A percentile compares a stretch with the other conserved stretches of the same genome.
Conservation (phyloP, 2,329 filamentous ascomycete genomes). For the Chaetomium globosum region DNA sequence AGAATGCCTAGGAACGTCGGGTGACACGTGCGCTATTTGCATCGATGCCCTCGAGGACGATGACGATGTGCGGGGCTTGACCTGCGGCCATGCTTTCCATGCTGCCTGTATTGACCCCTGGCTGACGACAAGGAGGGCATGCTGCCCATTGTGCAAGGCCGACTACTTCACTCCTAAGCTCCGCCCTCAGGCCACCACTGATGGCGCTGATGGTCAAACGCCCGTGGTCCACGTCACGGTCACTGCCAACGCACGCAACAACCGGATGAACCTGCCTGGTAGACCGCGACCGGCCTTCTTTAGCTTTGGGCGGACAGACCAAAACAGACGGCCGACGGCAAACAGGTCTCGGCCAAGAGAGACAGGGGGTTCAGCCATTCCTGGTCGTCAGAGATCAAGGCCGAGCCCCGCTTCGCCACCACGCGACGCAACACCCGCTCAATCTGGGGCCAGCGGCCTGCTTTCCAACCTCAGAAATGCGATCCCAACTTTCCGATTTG, state of each 20-base stretch:
- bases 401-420: constrained; percentile 7
- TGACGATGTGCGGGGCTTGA: constrained; percentile 89
- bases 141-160: constrained; percentile 95
- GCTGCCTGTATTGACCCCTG: constrained; percentile 94
- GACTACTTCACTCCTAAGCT: constrained; percentile 97
- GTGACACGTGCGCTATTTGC: constrained; percentile 95
- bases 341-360: constrained; percentile 9
- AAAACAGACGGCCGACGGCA: constrained; percentile 4
- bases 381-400: background rate
- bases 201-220: constrained; percentile 45
- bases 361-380: background rate
- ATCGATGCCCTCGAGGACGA: constrained; percentile 93
- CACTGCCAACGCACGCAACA: constrained; percentile 39
- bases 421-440: background rate
- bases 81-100: constrained; percentile 98
- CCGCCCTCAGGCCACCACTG: constrained; percentile 57
- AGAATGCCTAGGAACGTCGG: constrained; percentile 77
- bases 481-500: background rate
- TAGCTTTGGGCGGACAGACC: constrained; percentile 30
- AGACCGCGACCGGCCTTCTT: constrained; percentile 35
- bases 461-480: constrained; percentile 19
- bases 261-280: constrained; percentile 52
- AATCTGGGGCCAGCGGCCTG: constrained; percentile 5
- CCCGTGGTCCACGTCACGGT: constrained; percentile 39
- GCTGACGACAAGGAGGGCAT: constrained; percentile 90